phyloP scores from a whole-genome alignment of 441 rosid genomes.

The Biscutella laevigata region DNA sequence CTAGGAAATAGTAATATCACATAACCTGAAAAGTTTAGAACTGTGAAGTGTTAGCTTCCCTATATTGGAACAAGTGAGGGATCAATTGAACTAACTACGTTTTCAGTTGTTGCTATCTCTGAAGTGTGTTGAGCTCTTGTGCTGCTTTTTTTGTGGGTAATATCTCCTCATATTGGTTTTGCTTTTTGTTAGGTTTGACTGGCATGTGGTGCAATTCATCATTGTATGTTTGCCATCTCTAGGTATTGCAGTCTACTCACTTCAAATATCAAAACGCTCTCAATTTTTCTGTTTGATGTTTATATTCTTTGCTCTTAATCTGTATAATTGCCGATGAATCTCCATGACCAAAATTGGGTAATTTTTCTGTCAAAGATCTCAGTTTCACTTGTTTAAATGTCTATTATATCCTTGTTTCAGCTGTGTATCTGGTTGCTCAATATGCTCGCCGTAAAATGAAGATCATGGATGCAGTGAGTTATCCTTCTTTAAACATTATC shows the following conservation, averaged over 20 bases:
- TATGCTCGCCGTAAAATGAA: constrained; percentile 72
- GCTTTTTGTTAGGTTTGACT: constrained; percentile 60
- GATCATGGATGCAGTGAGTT: constrained; percentile 70
- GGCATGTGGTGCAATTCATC: constrained; percentile 88
- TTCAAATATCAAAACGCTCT: constrained; percentile 9
- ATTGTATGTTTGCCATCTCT: constrained; percentile 86
- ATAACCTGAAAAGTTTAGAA: neutral
- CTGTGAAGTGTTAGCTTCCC: neutral
- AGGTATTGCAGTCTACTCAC: constrained; percentile 37
- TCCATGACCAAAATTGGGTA: too few species aligned
- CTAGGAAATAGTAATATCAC: neutral
- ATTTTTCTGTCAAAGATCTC: neutral
- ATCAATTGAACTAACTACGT: neutral
- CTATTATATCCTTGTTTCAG: constrained; percentile 37
- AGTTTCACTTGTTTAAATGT: constrained; percentile 15
- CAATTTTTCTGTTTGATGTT: constrained; percentile 3
- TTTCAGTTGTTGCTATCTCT: neutral
- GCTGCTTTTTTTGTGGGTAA: constrained; percentile 12
- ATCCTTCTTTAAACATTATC: neutral
- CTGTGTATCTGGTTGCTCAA: constrained; percentile 75
- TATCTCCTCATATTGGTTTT: constrained; percentile 6
- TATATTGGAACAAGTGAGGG: neutral
- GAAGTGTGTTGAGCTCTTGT: constrained; percentile 3
- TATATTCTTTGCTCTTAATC: too few species aligned
- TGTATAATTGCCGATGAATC: too few species aligned